Evolutionary conservation across 2,329 filamentous ascomycete genomes (phyloP), one percentile per base, ranked within the genome.

Genomic region (Colletotrichum destructivum): DNA sequence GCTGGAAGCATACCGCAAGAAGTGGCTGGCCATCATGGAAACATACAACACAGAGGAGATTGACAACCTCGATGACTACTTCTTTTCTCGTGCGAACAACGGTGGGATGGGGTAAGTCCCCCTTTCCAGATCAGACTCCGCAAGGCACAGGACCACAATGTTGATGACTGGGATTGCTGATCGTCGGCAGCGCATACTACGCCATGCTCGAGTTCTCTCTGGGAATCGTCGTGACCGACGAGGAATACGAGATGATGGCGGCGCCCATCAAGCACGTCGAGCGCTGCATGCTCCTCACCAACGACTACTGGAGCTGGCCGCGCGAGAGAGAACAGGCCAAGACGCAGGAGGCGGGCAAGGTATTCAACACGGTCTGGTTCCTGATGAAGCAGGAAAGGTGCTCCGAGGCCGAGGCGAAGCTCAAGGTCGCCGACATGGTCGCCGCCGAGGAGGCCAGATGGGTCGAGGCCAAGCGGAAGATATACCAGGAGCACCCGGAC

Each of bases 261-360:
- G n/a, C 52, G 9, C 52, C 52, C 15, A 55, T 55, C 23, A 55
- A 55, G 26, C 52, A 55, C 52, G 52, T 55, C 26, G 52, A 55
- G 31, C 31, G 49, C 49, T 56, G 52, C 52, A 56, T 56, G 52
- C 52, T 56, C 15, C 52, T 56, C 8, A 56, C 52, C 16, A 56
- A 56, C 31, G 52, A 56, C 52, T 56, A 56, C 31, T 40, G 52
- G 52, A 56, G 52, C 52, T 56, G 31, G 52, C 52, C 52, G 21
- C 52, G 52, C 3, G 31, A 38, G 12, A n/a, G 52, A 40, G 52
- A 56, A n/a, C 52, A 56, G 18, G 52, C 31, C 16, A 40, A 56
- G 52, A 38, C 31, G 3, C 31, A 56, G 38, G 52, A 56, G 31
- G 52, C 52, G 2, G 31, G 52, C 52, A 56, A 56, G 52, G 31